phyloP scores from a whole-genome alignment of 75 land plant genomes.

The Larix kaempferi region DNA sequence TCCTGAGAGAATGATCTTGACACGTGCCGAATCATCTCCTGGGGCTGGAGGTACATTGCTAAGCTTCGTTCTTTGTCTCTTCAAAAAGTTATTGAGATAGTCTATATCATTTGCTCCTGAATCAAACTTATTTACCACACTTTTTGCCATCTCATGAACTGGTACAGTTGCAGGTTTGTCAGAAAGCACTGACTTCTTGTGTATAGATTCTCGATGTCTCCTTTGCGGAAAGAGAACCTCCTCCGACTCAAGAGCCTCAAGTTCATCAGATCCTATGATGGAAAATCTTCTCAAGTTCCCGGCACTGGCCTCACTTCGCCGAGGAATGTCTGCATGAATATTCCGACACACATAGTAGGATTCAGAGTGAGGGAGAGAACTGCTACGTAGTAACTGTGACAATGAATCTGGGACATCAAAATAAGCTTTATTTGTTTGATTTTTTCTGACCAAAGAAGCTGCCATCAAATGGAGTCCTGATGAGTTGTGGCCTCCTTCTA shows the following conservation, averaged over 20 bases:
- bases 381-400: constrained; percentile 1
- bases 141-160: background rate
- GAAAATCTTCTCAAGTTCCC: constrained; percentile 10
- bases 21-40: background rate
- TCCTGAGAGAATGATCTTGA: constrained; percentile 9
- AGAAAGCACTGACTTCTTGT: constrained; percentile 5
- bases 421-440: constrained; percentile 1
- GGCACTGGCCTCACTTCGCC: constrained; percentile 7
- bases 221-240: constrained; percentile 3
- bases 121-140: background rate
- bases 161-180: background rate
- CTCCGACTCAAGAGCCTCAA: constrained; percentile 5
- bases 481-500: constrained; percentile 3
- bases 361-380: constrained; percentile 6
- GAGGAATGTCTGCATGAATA: constrained; percentile 8
- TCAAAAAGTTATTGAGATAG: constrained; percentile 8
- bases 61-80: background rate
- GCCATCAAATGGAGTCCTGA: background rate
- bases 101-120: background rate
- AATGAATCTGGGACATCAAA: background rate
- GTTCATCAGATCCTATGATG: constrained; percentile 2
- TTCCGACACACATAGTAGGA: background rate
- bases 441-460: background rate
- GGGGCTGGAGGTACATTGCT: background rate
- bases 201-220: constrained; percentile 10